A percentile compares a stretch with the other conserved stretches of the same genome.
phyloP scores from a whole-genome alignment of 108 stramenopile genomes.

The Pseudonitzschia multiseries region DNA sequence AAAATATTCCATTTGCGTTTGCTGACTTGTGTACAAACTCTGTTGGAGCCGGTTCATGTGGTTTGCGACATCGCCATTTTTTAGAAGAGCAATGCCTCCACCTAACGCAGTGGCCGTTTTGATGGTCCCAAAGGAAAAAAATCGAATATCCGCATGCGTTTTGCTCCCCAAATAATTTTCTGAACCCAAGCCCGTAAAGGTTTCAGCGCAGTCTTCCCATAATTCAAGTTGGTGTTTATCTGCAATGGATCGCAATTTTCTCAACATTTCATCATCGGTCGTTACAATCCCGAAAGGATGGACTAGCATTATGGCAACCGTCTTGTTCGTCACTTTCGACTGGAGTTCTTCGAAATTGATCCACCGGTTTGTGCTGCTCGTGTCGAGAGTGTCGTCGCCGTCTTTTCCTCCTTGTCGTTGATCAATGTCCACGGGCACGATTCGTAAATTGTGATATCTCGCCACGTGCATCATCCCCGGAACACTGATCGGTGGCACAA shows the following conservation, averaged over 20 bases:
- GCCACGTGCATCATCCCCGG: conserved; percentile 77
- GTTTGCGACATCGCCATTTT: conserved; percentile 11
- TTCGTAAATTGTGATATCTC: conserved; percentile 46
- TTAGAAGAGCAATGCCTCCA: conserved; percentile 58
- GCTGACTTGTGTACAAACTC: conserved; percentile 36
- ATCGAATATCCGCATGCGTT: conserved; percentile 48
- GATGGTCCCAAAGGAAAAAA: conserved; percentile 87
- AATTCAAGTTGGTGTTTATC: conserved; percentile 51
- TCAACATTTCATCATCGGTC: conserved; percentile 25
- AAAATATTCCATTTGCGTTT: conserved; percentile 51
- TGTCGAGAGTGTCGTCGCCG: conserved; percentile 5
- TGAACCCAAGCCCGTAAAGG: conserved; percentile 55
- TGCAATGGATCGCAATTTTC: conserved; percentile 45
- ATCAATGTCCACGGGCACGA: conserved; percentile 71
- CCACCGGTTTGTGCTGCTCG: conserved; percentile 8
- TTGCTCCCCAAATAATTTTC: conserved; percentile 38
- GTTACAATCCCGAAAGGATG: conserved; percentile 76
- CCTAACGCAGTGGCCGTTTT: conserved; percentile 85
- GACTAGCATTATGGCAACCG: conserved; percentile 80
- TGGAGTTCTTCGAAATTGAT: conserved; percentile 47
- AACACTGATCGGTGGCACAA: conserved; percentile 74
- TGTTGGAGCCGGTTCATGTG: conserved; percentile 66
- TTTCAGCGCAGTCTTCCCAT: conserved; percentile 87
- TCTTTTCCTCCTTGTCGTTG: not conserved
- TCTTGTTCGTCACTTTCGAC: conserved; percentile 51